Conservation (phyloP, 371 early-diverging fungal genomes). For the Mucor saturninus region DNA sequence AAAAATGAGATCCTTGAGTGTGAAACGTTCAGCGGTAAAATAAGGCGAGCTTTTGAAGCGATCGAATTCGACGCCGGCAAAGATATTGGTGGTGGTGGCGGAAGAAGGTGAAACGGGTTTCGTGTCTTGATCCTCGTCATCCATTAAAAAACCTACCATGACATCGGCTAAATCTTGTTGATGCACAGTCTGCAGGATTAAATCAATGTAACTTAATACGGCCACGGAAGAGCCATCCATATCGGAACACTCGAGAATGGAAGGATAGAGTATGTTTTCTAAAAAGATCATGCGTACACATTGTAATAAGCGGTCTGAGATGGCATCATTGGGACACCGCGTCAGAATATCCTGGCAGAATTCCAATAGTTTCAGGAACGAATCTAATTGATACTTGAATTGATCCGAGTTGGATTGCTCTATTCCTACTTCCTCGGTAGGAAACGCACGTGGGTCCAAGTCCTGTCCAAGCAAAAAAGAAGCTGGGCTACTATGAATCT, state of each 20-base stretch:
- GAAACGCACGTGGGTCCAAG: conserved; percentile 5
- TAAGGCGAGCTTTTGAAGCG: conserved; percentile 23
- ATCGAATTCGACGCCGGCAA: neutral
- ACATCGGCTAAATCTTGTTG: conserved; percentile 78
- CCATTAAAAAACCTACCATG: conserved; percentile 76
- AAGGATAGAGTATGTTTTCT: conserved; percentile 86
- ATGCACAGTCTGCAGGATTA: conserved; percentile 75
- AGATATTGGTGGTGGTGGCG: neutral
- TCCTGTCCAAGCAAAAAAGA: conserved; percentile 56
- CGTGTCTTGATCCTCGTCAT: conserved; percentile 51
- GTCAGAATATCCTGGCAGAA: conserved; percentile 87
- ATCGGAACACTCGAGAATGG: conserved; percentile 87
- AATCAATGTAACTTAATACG: conserved; percentile 85
- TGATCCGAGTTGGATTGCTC: conserved; percentile 62
- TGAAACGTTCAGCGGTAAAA: conserved; percentile 44
- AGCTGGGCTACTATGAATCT: conserved; percentile 37
- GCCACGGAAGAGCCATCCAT: conserved; percentile 91
- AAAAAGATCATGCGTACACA: conserved; percentile 81
- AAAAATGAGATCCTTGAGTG: conserved; percentile 80
- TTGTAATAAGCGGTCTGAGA: conserved; percentile 65
- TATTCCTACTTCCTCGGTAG: conserved; percentile 33
- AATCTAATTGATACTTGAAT: conserved; percentile 79
- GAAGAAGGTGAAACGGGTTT: neutral
- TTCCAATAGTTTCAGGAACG: conserved; percentile 78
- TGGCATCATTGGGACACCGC: conserved; percentile 75